Evolutionary conservation across 176 grass and related monocot genomes (phyloP).

Genomic region (Tillandsia fasciculata): DNA sequence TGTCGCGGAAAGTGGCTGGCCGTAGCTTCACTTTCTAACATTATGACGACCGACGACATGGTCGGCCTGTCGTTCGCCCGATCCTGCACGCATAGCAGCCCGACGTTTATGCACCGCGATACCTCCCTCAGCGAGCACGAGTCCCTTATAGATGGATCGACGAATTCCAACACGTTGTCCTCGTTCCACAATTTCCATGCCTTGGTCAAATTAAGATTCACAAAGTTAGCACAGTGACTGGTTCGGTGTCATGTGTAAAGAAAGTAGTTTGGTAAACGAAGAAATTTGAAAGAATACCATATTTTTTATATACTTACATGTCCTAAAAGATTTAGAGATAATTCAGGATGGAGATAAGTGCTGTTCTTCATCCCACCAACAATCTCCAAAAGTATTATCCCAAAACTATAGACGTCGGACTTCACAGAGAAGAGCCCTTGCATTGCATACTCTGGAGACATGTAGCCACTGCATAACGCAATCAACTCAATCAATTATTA

Average conservation of each 20-base stretch:
- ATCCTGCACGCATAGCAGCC: constrained; percentile 56
- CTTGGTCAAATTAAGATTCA: constrained; percentile 17
- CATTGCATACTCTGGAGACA: constrained; percentile 46
- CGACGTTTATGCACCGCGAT: constrained; percentile 46
- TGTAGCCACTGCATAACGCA: constrained; percentile 34
- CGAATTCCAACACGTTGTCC: constrained; percentile 21
- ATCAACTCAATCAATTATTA: neutral
- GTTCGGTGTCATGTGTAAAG: no score
- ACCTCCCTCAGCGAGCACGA: constrained; percentile 24
- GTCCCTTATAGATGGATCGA: constrained; percentile 21
- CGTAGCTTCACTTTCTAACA: constrained; percentile 35
- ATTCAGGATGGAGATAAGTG: constrained; percentile 19
- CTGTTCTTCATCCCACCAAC: constrained; percentile 44
- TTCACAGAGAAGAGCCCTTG: constrained; percentile 35
- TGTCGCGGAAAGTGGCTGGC: neutral
- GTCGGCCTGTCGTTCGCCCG: constrained; percentile 32
- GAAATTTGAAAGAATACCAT: neutral
- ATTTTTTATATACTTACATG: constrained; percentile 33
- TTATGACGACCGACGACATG: constrained; percentile 38
- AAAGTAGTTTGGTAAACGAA: constrained; percentile 5
- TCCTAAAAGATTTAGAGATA: constrained; percentile 45
- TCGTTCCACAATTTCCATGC: constrained; percentile 55
- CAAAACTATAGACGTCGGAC: constrained; percentile 39
- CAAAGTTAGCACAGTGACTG: neutral
- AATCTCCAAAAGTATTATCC: constrained; percentile 35